Percentiles rank a stretch among this genome's conserved stretches.
phyloP scores from a whole-genome alignment of 495 filamentous ascomycete species.

The Podospora pseudopauciseta region DNA sequence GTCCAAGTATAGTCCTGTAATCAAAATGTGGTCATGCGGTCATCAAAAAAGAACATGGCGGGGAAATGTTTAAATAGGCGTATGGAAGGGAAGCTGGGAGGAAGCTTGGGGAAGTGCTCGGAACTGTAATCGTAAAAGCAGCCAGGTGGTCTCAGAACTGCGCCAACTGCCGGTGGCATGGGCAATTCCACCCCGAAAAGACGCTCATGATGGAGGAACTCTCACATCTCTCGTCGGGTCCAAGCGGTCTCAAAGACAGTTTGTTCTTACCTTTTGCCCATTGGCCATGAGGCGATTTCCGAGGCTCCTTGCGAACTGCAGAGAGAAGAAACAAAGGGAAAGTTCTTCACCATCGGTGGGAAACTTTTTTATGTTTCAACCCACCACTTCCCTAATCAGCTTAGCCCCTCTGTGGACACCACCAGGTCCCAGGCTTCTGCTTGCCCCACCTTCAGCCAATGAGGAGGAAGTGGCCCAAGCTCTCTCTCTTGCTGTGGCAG shows the following conservation, averaged over 20 bases:
- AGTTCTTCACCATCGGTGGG: not conserved
- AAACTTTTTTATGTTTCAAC: constrained; percentile 3
- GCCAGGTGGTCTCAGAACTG: constrained; percentile 15
- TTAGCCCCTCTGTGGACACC: not conserved
- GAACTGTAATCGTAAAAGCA: constrained; percentile 3
- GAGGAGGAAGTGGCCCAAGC: constrained; percentile 29
- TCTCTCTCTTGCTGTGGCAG: constrained; percentile 11
- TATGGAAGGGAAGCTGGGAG: not conserved
- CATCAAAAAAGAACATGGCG: not conserved
- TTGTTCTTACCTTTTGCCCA: constrained; percentile 6
- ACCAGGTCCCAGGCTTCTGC: not conserved
- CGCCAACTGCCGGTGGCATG: constrained; percentile 14
- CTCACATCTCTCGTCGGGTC: not conserved
- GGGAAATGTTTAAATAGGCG: not conserved
- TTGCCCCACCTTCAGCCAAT: constrained; percentile 15
- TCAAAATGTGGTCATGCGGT: constrained; percentile 1
- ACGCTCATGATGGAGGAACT: not conserved
- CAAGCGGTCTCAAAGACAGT: not conserved
- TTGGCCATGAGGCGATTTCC: constrained; percentile 1
- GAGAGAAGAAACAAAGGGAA: not conserved
- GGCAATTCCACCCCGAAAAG: constrained; percentile 9
- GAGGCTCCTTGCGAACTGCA: not conserved
- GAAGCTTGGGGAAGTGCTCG: constrained; percentile 5
- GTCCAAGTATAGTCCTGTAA: not conserved
- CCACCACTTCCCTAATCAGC: constrained; percentile 9